These are phyloP conservation scores for Hypoxylon subgilvum DNA, from an alignment of 495 filamentous ascomycete genomes.

Conservation along the genomic window DNA sequence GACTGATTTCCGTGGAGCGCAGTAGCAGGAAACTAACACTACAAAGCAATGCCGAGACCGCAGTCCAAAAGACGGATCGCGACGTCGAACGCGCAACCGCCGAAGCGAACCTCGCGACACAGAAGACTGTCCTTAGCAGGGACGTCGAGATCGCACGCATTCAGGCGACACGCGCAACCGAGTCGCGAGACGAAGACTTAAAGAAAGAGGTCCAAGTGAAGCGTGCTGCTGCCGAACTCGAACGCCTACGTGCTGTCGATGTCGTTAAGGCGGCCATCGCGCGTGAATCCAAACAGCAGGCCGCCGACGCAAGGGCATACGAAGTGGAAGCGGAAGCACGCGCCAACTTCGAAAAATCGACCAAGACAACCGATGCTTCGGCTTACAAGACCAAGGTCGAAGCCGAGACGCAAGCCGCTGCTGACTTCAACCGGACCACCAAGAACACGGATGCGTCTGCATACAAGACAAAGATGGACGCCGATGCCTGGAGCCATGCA, in stretches of 20 bases:
- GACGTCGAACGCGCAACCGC: conserved; percentile 79
- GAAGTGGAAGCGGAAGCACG: conserved; percentile 62
- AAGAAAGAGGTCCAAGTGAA: conserved; percentile 75
- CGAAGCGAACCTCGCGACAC: conserved; percentile 72
- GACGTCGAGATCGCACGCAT: conserved; percentile 76
- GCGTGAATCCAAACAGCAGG: conserved; percentile 73
- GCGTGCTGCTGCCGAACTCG: conserved; percentile 77
- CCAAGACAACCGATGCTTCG: conserved; percentile 62
- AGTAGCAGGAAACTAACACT: conserved; percentile 1
- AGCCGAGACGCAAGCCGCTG: conserved; percentile 45
- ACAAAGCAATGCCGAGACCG: conserved; percentile 68
- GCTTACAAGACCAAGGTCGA: conserved; percentile 50
- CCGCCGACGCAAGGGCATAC: conserved; percentile 70
- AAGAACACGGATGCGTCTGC: conserved; percentile 52
- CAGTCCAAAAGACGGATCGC: conserved; percentile 80
- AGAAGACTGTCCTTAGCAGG: conserved; percentile 71
- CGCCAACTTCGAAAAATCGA: conserved; percentile 63
- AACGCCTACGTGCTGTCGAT: conserved; percentile 74
- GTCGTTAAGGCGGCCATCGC: conserved; percentile 78
- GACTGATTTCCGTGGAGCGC: not conserved
- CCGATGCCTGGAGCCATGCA: conserved; percentile 49
- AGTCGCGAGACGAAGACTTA: conserved; percentile 75
- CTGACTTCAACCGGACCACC: conserved; percentile 46
- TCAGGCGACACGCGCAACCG: conserved; percentile 69
- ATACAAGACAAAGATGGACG: conserved; percentile 50